phyloP scores from a whole-genome alignment of 306 rosid species.

The Senna tora region DNA sequence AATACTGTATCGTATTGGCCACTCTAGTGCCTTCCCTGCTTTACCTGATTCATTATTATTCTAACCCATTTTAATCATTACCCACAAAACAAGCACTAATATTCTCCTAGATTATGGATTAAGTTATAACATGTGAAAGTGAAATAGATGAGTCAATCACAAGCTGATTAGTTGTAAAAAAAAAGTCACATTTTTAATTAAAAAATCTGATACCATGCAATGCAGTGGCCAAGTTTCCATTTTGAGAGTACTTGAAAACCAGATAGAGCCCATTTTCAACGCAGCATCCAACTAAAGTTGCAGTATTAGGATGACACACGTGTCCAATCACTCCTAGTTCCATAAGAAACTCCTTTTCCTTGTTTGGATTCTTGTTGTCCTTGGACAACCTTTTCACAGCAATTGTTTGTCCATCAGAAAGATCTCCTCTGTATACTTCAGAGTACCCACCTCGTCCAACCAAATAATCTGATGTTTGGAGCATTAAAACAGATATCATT shows the following conservation, averaged over 20 bases:
- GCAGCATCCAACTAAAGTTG: conserved; percentile 75
- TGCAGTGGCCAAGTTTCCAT: conserved; percentile 92
- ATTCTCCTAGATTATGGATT: neutral
- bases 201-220: too few relatives aligned
- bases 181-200: too few relatives aligned
- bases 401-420: conserved; percentile 60
- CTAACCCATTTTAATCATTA: conserved; percentile 15
- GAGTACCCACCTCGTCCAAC: conserved; percentile 93
- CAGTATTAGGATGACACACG: conserved; percentile 85
- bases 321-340: conserved; percentile 92
- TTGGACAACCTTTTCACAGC: conserved; percentile 90
- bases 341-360: conserved; percentile 91
- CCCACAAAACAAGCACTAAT: neutral
- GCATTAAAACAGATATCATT: neutral
- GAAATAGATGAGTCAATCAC: too few relatives aligned
- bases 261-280: conserved; percentile 87
- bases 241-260: conserved; percentile 72
- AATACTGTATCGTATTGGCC: conserved; percentile 80
- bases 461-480: conserved; percentile 56
- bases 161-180: too few relatives aligned
- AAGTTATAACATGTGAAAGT: too few relatives aligned
- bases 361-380: conserved; percentile 75
- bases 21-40: conserved; percentile 58
- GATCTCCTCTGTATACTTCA: conserved; percentile 83
- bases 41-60: conserved; percentile 53